Base-by-base conservation (phyloP, 2,329 filamentous ascomycete genomes). In the Dothideomycetes sp. region DNA sequence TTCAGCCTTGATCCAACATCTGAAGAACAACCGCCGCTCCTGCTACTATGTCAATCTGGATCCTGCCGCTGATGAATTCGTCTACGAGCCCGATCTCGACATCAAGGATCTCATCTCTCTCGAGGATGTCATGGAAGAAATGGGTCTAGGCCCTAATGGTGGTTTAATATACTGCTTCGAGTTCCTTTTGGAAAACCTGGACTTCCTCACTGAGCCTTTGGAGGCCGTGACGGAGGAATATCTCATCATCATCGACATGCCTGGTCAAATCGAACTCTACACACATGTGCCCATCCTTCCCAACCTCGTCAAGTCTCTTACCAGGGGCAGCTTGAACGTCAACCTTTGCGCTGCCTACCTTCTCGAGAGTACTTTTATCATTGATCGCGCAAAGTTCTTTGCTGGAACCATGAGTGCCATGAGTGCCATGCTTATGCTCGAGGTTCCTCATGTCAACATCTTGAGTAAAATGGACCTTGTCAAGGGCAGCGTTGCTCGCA, bases 1-100 rank as follows among this genome's bases (percentile, higher is more conserved):
- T 69, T 81, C 84, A 43, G 78, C 86, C 51, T 75, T 98, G 52
- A 95, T 96, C 59, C 87, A 91, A 45, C 86, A 96, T 56, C 79
- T 96, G 18, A 79, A 85, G 52, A 83, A 87, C 57, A 88, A 85
- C 62, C 84, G 85, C 41, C 84, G 88, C n/a, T 93, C 87, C 36
- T 84, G 84, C 62, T 94, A 93, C 72, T 98, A 96, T 65, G 82
- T 98, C 58, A 98, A 98, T 65, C 85, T 98, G 54, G 91, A 98
- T 61, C 91, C 91, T 5, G 91, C 91, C 41, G 91, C 91, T 57
- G 88, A 95, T 63, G 73, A 80, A 36, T 96, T 98, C 62, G 80
- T 81, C 55, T 94, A 94, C 65, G 72, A 84, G 51, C 91, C 88
- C 16, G 88, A 94, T 60, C 77, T 94, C 54, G 88, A 95, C 63